Evolutionary conservation across 768 basidiomycete genomes (phyloP).

Genomic region (Russula compacta): DNA sequence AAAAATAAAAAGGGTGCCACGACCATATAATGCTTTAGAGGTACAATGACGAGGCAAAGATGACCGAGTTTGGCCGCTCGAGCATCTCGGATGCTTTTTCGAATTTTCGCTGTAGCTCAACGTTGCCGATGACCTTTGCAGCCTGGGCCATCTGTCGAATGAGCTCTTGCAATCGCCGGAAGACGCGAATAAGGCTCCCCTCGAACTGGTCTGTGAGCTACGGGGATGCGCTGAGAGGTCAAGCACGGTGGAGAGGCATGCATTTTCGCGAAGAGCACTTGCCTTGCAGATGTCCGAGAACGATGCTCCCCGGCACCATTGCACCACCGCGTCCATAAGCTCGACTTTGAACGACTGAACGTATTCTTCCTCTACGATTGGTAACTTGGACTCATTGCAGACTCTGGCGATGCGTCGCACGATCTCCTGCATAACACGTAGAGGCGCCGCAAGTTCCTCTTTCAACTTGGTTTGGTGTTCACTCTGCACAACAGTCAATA

Average conservation of each 20-base stretch:
- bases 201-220: slow-evolving; percentile 96
- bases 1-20: neutral
- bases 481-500: slow-evolving; percentile 41
- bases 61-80: slow-evolving; percentile 88
- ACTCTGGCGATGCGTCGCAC: slow-evolving; percentile 96
- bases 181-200: slow-evolving; percentile 92
- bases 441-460: slow-evolving; percentile 87
- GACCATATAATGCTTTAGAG: slow-evolving; percentile 32
- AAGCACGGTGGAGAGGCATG: neutral
- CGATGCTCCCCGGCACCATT: slow-evolving; percentile 97
- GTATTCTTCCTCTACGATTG: slow-evolving; percentile 88
- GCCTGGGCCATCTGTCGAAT: slow-evolving; percentile 94
- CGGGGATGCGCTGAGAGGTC: neutral
- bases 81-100: slow-evolving; percentile 88
- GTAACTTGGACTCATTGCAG: slow-evolving; percentile 85
- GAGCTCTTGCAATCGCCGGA: slow-evolving; percentile 88
- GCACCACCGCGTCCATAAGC: slow-evolving; percentile 94
- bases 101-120: slow-evolving; percentile 89
- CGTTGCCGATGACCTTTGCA: slow-evolving; percentile 94
- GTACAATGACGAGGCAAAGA: slow-evolving; percentile 83
- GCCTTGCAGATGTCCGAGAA: slow-evolving; percentile 97
- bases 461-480: slow-evolving; percentile 79
- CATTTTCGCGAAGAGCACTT: slow-evolving; percentile 14
- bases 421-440: slow-evolving; percentile 92
- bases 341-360: slow-evolving; percentile 96